Evolutionary conservation across 768 basidiomycete genomes (phyloP).

Genomic region (Lactarius evosmus): DNA sequence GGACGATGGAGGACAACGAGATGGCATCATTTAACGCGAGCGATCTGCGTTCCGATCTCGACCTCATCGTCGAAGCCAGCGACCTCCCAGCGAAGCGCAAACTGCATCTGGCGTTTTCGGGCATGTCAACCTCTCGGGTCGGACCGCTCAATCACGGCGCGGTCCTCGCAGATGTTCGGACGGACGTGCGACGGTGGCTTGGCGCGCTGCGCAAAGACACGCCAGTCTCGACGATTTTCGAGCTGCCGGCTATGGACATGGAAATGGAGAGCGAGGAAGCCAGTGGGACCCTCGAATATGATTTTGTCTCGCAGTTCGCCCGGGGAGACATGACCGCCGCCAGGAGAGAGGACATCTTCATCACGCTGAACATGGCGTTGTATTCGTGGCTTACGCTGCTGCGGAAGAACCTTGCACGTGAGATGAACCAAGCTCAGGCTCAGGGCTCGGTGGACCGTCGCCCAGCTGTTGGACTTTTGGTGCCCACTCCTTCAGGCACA

Average conservation of each 20-base stretch:
- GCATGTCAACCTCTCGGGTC: conserved; percentile 73
- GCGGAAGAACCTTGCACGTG: conserved; percentile 69
- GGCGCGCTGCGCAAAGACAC: conserved; percentile 56
- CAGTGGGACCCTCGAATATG: conserved; percentile 51
- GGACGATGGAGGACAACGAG: conserved; percentile 74
- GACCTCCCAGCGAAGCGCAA: conserved; percentile 54
- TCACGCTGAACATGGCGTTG: conserved; percentile 77
- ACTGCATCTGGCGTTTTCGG: conserved; percentile 67
- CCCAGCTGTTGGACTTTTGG: conserved; percentile 6
- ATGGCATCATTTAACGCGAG: conserved; percentile 71
- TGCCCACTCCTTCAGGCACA: conserved; percentile 28
- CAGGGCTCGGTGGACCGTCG: conserved; percentile 56
- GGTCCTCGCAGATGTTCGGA: conserved; percentile 38
- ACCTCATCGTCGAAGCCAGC: conserved; percentile 56
- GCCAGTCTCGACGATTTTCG: conserved; percentile 70
- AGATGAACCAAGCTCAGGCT: conserved; percentile 74
- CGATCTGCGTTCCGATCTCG: conserved; percentile 65
- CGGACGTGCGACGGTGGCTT: conserved; percentile 58
- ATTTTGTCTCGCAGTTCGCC: conserved; percentile 69
- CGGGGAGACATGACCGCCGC: conserved; percentile 45
- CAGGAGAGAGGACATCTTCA: conserved; percentile 74
- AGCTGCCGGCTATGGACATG: conserved; percentile 79
- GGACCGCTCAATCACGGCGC: conserved; percentile 56
- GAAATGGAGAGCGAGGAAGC: conserved; percentile 72
- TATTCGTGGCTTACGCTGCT: conserved; percentile 80